Evolutionary conservation across 2,329 filamentous ascomycete genomes (phyloP).

Genomic region (Diaporthe batatas): DNA sequence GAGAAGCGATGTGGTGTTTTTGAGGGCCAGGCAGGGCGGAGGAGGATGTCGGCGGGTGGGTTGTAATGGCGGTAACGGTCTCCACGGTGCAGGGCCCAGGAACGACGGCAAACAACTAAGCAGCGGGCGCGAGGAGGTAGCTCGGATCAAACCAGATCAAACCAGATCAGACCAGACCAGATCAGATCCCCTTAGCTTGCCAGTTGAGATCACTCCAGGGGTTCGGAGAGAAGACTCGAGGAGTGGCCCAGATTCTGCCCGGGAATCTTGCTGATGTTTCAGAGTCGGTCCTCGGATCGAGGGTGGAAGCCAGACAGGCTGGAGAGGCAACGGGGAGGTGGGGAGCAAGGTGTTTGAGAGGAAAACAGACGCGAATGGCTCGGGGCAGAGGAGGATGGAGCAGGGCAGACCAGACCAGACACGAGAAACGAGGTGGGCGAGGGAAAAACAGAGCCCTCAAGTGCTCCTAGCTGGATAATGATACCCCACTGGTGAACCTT

Average conservation of each 20-base stretch:
- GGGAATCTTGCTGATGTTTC: constrained; percentile 17
- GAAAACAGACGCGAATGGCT: constrained; percentile 3
- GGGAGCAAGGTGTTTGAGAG: neutral
- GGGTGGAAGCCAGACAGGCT: neutral
- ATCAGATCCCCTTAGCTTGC: constrained; percentile 14
- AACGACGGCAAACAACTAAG: constrained; percentile 16
- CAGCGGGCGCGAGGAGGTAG: constrained; percentile 11
- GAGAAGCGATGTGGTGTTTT: constrained; percentile 19
- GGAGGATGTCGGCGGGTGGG: constrained; percentile 10
- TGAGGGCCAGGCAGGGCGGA: neutral
- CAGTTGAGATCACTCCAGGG: constrained; percentile 19
- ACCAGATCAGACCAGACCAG: constrained; percentile 18
- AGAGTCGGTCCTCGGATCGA: constrained; percentile 23
- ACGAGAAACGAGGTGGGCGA: constrained; percentile 7
- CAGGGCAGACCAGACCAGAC: neutral
- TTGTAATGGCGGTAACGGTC: constrained; percentile 33
- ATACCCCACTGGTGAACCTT: constrained; percentile 31
- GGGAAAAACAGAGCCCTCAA: constrained; percentile 15
- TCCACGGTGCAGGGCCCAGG: constrained; percentile 14
- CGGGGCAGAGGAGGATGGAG: neutral
- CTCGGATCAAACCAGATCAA: constrained; percentile 27
- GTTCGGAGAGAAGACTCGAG: neutral
- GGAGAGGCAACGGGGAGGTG: neutral
- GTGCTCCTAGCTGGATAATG: constrained; percentile 7
- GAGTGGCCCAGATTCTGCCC: constrained; percentile 8